Percentiles rank a stretch among this genome's conserved stretches.
These are phyloP conservation scores for Paracorniculantispora psalliotae DNA, from an alignment of 2,329 filamentous ascomycete species.

Conservation along the genomic window DNA sequence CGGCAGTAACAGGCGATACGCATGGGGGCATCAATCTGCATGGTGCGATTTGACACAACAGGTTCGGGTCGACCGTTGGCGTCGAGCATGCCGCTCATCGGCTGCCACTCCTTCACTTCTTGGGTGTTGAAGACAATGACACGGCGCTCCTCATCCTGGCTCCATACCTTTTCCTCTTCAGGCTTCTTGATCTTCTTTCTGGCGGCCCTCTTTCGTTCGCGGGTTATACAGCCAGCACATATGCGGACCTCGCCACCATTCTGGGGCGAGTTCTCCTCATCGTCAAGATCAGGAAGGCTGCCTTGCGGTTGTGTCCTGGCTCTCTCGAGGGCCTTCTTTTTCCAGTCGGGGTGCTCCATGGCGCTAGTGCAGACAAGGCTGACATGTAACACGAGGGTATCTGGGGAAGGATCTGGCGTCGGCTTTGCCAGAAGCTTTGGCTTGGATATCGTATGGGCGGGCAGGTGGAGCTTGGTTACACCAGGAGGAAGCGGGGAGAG, in stretches of 20 bases:
- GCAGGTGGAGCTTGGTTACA: conserved; percentile 77
- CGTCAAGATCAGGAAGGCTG: conserved; percentile 36
- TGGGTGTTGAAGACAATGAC: conserved; percentile 90
- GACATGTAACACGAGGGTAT: conserved; percentile 74
- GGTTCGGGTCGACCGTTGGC: conserved; percentile 40
- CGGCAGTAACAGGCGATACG: conserved; percentile 95
- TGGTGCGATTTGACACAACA: conserved; percentile 52
- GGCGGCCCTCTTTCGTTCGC: conserved; percentile 85
- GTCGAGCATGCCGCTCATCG: conserved; percentile 48
- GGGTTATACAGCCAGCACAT: conserved; percentile 82
- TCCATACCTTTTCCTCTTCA: conserved; percentile 87
- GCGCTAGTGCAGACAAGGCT: conserved; percentile 89
- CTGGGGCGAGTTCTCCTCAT: conserved; percentile 66
- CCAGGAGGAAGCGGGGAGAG: conserved; percentile 70
- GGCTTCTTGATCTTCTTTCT: conserved; percentile 91
- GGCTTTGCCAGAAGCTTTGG: conserved; percentile 82
- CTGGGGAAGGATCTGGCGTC: conserved; percentile 57
- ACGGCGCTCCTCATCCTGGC: conserved; percentile 70
- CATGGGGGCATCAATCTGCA: conserved; percentile 85
- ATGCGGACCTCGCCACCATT: conserved; percentile 94
- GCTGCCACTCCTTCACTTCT: conserved; percentile 79
- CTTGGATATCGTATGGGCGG: conserved; percentile 87
- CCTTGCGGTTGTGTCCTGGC: conserved; percentile 38
- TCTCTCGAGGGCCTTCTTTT: conserved; percentile 61
- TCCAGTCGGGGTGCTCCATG: conserved; percentile 67